Evolutionary conservation across 352 stramenopile genomes (phyloP).

Genomic region (Phytophthora sp.): DNA sequence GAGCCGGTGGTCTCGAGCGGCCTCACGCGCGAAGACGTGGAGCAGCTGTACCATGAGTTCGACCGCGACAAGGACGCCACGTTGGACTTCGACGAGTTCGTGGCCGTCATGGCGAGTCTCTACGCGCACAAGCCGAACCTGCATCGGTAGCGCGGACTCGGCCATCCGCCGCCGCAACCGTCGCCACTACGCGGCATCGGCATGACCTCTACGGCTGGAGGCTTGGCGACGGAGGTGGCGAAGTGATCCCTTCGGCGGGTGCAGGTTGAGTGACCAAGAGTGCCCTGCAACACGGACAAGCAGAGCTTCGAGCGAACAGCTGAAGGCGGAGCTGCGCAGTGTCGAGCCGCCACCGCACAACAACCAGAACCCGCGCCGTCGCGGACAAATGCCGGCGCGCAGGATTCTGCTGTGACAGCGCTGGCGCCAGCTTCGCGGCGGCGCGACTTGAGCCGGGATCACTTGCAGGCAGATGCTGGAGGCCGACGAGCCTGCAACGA

Average conservation of each 20-base stretch:
- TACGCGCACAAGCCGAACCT: slow-evolving; percentile 33
- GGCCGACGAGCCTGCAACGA: not conserved
- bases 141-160: not conserved
- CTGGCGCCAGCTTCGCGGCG: not conserved
- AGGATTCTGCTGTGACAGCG: not conserved
- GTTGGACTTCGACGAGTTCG: slow-evolving; percentile 78
- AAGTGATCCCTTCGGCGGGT: not conserved
- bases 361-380: not conserved
- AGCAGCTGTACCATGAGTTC: slow-evolving; percentile 61
- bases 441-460: no score
- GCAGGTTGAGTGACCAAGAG: not conserved
- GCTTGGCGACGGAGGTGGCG: slow-evolving; percentile 14
- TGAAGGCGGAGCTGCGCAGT: not conserved
- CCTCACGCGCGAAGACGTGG: slow-evolving; percentile 65
- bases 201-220: not conserved
- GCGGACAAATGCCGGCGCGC: not conserved
- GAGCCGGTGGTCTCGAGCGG: slow-evolving; percentile 34
- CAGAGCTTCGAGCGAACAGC: not conserved
- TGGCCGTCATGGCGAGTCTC: slow-evolving; percentile 58
- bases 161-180: no score
- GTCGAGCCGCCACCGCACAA: not conserved
- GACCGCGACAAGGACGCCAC: slow-evolving; percentile 54
- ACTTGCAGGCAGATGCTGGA: no score
- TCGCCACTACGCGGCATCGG: no score
- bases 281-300: slow-evolving; percentile 20